These are phyloP conservation scores for Centella asiatica DNA, from an alignment of 129 eudicot genomes.

Conservation along the genomic window DNA sequence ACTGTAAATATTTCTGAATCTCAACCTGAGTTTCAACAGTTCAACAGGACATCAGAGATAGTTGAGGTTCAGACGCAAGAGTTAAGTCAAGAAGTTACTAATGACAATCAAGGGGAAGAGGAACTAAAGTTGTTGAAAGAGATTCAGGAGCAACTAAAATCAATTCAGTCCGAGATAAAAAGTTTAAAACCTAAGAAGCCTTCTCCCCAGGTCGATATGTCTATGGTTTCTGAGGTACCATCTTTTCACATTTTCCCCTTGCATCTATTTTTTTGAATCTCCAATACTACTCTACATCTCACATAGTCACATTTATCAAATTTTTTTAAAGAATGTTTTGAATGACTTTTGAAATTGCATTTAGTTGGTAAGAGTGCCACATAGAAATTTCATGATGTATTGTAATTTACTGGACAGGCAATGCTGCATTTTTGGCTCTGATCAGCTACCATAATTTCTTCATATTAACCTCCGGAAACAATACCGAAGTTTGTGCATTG, in stretches of 20 bases:
- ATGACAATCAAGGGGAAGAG: conserved; percentile 29
- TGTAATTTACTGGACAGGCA: conserved; percentile 38
- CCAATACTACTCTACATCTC: not conserved
- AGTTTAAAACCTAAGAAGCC: conserved; percentile 31
- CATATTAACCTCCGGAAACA: too few species aligned
- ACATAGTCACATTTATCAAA: not conserved
- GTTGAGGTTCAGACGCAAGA: conserved; percentile 34
- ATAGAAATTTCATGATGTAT: not conserved
- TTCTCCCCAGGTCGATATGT: conserved; percentile 26
- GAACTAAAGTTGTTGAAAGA: conserved; percentile 47
- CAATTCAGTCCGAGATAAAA: conserved; percentile 51
- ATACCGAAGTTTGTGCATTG: too few species aligned
- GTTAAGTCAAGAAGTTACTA: conserved; percentile 19
- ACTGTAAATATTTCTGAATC: conserved; percentile 21
- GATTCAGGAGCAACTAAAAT: conserved; percentile 51
- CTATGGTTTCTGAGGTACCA: conserved; percentile 58
- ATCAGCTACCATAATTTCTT: too few species aligned
- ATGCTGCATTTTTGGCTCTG: conserved; percentile 72
- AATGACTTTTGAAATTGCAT: not conserved
- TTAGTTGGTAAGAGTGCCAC: not conserved
- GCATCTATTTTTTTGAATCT: not conserved
- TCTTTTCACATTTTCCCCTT: not conserved
- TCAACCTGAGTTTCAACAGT: conserved; percentile 23
- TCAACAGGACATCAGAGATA: conserved; percentile 29
- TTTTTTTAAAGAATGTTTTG: not conserved